A percentile compares a stretch with the other conserved stretches of the same genome.
Conservation (phyloP, 352 stramenopile species). For the Pythium sp. region DNA sequence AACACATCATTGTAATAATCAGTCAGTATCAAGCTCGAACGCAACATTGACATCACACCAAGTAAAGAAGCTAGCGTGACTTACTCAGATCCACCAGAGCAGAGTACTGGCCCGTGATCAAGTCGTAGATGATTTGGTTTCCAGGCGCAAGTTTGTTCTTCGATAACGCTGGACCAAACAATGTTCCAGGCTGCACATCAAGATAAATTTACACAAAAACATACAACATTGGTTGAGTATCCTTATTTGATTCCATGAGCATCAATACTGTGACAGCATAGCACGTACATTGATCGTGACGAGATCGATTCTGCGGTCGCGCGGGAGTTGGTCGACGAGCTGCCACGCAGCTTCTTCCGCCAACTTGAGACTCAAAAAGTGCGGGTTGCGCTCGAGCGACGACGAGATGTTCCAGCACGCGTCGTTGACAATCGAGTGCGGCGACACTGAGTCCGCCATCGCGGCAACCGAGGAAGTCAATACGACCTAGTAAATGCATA, state of each 20-base stretch:
- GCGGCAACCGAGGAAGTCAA: constrained; percentile 84
- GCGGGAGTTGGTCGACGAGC: constrained; percentile 82
- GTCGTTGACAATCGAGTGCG: constrained; percentile 82
- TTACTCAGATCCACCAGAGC: constrained; percentile 83
- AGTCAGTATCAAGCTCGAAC: background rate
- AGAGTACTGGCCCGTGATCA: constrained; percentile 85
- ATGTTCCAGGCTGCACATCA: constrained; percentile 53
- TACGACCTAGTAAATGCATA: constrained; percentile 37
- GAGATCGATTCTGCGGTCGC: constrained; percentile 79
- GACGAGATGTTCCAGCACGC: constrained; percentile 85
- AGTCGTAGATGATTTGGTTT: constrained; percentile 87
- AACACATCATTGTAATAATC: background rate
- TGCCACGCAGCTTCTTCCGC: constrained; percentile 86
- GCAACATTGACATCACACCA: background rate
- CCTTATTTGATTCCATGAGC: background rate
- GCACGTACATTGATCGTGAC: constrained; percentile 80
- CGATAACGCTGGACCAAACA: constrained; percentile 79
- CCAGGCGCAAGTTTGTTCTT: constrained; percentile 82
- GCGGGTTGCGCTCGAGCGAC: constrained; percentile 79
- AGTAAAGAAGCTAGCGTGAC: constrained; percentile 6
- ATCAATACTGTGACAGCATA: background rate
- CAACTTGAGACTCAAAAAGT: constrained; percentile 87
- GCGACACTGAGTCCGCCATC: constrained; percentile 77
- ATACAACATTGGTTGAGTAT: background rate
- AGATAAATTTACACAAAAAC: background rate